Conservation (phyloP, 2,329 filamentous ascomycete genomes). For the Fusarium denticulatum region DNA sequence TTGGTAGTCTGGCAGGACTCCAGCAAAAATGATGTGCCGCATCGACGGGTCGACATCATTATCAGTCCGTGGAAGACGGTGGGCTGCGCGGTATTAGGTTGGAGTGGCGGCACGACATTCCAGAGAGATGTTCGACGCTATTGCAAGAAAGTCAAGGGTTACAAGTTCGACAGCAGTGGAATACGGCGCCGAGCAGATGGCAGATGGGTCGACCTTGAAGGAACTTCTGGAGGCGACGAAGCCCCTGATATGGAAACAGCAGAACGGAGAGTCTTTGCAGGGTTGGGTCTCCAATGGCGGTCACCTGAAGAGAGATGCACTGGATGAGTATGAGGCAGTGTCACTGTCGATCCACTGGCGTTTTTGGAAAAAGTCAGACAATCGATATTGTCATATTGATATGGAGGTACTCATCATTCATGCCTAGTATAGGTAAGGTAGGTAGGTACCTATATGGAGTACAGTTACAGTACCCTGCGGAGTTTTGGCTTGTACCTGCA, state of each 20-base stretch:
- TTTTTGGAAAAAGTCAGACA: not conserved
- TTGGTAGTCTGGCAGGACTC: constrained; percentile 85
- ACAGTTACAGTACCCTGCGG: constrained; percentile 16
- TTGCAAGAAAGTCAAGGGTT: constrained; percentile 74
- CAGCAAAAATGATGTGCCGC: constrained; percentile 52
- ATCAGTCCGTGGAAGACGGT: constrained; percentile 87
- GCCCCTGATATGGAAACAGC: constrained; percentile 76
- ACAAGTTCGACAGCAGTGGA: constrained; percentile 94
- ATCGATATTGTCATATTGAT: not conserved
- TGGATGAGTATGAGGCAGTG: constrained; percentile 53
- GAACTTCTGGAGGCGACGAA: constrained; percentile 47
- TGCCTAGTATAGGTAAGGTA: not conserved
- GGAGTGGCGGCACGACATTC: constrained; percentile 90
- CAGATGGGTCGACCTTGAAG: constrained; percentile 77
- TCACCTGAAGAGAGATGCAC: constrained; percentile 75
- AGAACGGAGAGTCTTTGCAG: constrained; percentile 83
- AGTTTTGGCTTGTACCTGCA: constrained; percentile 27
- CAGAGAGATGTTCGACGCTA: constrained; percentile 86
- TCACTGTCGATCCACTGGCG: not conserved
- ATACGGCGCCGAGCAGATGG: constrained; percentile 75
- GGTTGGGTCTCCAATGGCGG: constrained; percentile 75
- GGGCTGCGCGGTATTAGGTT: constrained; percentile 88
- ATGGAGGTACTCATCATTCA: not conserved
- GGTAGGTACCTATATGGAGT: not conserved
- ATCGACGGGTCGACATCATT: constrained; percentile 92